Evolutionary conservation across 208 protist genomes (phyloP).

Genomic region (Novymonas esmeraldas): DNA sequence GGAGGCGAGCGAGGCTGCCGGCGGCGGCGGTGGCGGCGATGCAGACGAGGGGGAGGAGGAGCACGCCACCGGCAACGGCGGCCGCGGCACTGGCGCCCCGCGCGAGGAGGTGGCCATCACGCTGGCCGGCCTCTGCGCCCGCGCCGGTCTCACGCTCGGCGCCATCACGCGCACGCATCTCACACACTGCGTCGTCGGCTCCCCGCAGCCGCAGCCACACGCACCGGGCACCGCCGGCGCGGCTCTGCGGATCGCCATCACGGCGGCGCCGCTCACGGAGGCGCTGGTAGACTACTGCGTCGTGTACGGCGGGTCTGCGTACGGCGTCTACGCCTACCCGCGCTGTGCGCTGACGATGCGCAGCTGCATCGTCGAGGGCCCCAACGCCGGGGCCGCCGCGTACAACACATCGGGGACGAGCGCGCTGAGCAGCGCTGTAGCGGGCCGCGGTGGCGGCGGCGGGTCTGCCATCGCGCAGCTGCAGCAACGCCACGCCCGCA

Average conservation of each 20-base stretch:
- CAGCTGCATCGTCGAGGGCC: conserved; percentile 60
- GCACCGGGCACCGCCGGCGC: background rate
- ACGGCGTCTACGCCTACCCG: conserved; percentile 81
- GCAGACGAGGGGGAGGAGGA: conserved; percentile 36
- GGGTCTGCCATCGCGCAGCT: conserved; percentile 28
- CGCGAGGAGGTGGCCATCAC: conserved; percentile 36
- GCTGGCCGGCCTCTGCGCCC: conserved; percentile 66
- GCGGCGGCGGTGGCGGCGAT: conserved; percentile 19
- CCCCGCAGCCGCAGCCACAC: conserved; percentile 17
- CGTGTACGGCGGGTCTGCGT: conserved; percentile 60
- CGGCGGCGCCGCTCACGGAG: conserved; percentile 60
- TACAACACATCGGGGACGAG: background rate
- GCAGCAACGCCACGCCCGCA: conserved; percentile 31
- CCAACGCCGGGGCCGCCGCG: conserved; percentile 24
- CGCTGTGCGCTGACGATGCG: conserved; percentile 44
- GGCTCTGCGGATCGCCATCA: conserved; percentile 41
- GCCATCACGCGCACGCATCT: conserved; percentile 63
- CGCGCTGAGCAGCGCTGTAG: background rate
- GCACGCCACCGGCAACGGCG: no score
- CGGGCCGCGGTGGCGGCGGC: background rate
- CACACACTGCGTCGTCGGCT: conserved; percentile 71
- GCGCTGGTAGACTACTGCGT: conserved; percentile 56
- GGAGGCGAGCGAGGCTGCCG: conserved; percentile 3
- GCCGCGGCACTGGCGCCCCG: conserved; percentile 13
- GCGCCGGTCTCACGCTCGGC: conserved; percentile 52